Conservation (phyloP, 2,329 filamentous ascomycete genomes). For the Chaetomiaceae sp. region DNA sequence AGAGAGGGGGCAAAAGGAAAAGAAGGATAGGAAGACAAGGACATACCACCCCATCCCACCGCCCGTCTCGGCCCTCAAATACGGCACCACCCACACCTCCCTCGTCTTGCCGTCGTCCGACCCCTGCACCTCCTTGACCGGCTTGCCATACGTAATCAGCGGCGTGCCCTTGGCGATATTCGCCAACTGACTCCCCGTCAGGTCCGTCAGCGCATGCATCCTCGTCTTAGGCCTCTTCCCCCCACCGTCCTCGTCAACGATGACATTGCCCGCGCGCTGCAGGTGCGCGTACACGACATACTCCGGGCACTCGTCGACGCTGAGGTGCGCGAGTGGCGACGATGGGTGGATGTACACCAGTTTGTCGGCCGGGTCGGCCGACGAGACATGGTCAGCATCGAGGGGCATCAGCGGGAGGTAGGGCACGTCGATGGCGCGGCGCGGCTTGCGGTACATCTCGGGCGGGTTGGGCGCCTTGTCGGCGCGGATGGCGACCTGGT, state of each 20-base stretch:
- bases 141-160: constrained; percentile 80
- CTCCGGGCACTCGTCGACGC: constrained; percentile 70
- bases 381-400: constrained; percentile 35
- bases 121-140: constrained; percentile 71
- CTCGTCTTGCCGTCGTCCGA: constrained; percentile 44
- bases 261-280: constrained; percentile 55
- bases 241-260: constrained; percentile 36
- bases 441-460: constrained; percentile 63
- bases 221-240: constrained; percentile 66
- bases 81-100: constrained; percentile 80
- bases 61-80: constrained; percentile 63
- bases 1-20: too few species aligned
- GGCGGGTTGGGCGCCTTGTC: constrained; percentile 75
- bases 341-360: constrained; percentile 85
- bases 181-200: constrained; percentile 71
- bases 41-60: constrained; percentile 62
- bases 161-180: constrained; percentile 80
- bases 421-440: constrained; percentile 84
- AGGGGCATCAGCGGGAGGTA: constrained; percentile 82
- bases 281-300: constrained; percentile 87
- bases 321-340: constrained; percentile 69
- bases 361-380: constrained; percentile 46
- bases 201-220: constrained; percentile 81
- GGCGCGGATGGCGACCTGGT: constrained; percentile 87
- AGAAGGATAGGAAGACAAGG: not conserved